Base-by-base conservation (phyloP, 257 asterid genomes). In the Solanum chilense region DNA sequence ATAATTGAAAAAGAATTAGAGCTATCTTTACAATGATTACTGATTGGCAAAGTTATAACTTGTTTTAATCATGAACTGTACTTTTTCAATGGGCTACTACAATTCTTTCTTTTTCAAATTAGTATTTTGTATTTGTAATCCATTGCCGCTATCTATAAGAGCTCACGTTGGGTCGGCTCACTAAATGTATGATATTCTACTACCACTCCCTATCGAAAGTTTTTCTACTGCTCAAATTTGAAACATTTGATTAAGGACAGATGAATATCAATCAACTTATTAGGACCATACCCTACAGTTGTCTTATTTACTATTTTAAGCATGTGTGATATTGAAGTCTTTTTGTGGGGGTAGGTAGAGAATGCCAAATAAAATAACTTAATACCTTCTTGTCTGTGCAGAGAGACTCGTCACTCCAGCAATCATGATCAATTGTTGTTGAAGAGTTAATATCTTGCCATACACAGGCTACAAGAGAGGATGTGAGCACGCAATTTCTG, bases 381-480 rank as follows among this genome's bases (percentile, higher is more conserved):
- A 6, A 71, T 64, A 95, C 99, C 99, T 93, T 96, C 86, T 92
- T 97, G 80, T 88, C 83, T 44, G 82, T 41, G 92, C 99, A 97
- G 58, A 94, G 78, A 27, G 95, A 92, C 88, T 96, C 99, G 23
- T 95, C 92, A 60, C 99, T 97, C 99, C 99, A 97, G 88, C 89
- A 88, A 11, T 89, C 94, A 88, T 95, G 96, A 90, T 97, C 96
- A 42, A 95, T 91, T 85, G 75, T 29, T 29, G 20, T 87, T 12
- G 98, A 82, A 82, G 89, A 62, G 64, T 86, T 88, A 88, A 52
- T 68, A 37, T 94, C 96, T 62, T 77, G 90, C 99, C 99, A 95
- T 74, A 93, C 89, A 86, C 98, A 95, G 49, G 99, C 91, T 93
- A 95, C 84, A 70, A 95, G 99, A 14, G 99, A 95, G 21, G 99